Evolutionary conservation across 805 yeast genomes (phyloP).

Genomic region (Hanseniaspora guilliermondii): DNA sequence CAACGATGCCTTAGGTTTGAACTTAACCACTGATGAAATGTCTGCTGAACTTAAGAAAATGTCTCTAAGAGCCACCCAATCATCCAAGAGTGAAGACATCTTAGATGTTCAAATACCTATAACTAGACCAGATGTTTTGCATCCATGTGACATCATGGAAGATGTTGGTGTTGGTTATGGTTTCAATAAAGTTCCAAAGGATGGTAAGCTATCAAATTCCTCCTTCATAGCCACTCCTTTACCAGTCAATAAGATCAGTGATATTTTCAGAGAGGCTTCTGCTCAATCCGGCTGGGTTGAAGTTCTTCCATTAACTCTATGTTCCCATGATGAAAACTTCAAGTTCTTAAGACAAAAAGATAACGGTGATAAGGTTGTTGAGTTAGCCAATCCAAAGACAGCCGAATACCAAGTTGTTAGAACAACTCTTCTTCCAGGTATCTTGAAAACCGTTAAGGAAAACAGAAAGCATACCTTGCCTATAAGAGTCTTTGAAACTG

Average conservation of each 20-base stretch:
- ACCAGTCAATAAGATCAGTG: conserved; percentile 82
- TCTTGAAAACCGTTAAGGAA: conserved; percentile 87
- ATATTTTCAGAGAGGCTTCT: conserved; percentile 78
- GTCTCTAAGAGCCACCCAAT: conserved; percentile 58
- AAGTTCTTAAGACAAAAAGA: conserved; percentile 64
- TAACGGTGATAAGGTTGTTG: conserved; percentile 68
- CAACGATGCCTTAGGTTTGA: conserved; percentile 84
- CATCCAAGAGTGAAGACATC: conserved; percentile 33
- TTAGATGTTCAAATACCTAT: conserved; percentile 61
- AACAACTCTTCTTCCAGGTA: conserved; percentile 86
- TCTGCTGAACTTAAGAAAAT: conserved; percentile 58
- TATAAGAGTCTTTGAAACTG: conserved; percentile 85
- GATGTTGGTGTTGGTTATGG: conserved; percentile 97
- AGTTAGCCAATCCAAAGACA: conserved; percentile 92
- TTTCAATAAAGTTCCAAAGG: conserved; percentile 71
- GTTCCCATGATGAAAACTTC: conserved; percentile 96
- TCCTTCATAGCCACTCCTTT: conserved; percentile 72
- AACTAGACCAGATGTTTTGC: conserved; percentile 90
- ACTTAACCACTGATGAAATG: conserved; percentile 56
- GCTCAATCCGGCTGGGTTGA: conserved; percentile 94
- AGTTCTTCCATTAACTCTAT: conserved; percentile 86
- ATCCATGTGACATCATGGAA: conserved; percentile 97
- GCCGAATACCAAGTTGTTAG: conserved; percentile 94
- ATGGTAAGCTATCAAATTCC: conserved; percentile 65
- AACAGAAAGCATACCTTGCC: conserved; percentile 93